These are phyloP conservation scores for Salmacisia buchloeana DNA, from an alignment of 1,284 basidiomycete species.

Conservation along the genomic window DNA sequence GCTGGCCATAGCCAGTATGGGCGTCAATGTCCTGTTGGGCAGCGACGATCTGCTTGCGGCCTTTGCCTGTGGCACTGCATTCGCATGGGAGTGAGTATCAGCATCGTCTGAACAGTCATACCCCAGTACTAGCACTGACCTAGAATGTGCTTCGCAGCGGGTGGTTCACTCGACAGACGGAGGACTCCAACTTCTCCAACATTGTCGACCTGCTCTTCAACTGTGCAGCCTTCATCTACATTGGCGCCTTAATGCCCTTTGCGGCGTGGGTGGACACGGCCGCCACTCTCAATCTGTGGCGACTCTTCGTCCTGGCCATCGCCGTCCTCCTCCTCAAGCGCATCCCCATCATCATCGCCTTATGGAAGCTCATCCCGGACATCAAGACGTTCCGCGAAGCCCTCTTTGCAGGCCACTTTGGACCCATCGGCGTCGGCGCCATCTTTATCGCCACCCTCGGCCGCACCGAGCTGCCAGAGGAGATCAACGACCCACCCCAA, in stretches of 20 bases:
- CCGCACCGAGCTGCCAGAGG: constrained; percentile 37
- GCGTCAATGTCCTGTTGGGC: constrained; percentile 52
- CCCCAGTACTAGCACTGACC: constrained; percentile 53
- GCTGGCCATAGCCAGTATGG: constrained; percentile 71
- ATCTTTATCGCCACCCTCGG: constrained; percentile 48
- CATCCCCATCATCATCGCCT: constrained; percentile 42
- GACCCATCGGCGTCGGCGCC: constrained; percentile 49
- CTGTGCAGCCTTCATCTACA: constrained; percentile 49
- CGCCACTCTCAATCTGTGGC: constrained; percentile 37
- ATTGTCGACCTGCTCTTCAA: constrained; percentile 76
- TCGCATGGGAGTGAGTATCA: constrained; percentile 97
- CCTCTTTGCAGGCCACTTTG: constrained; percentile 48
- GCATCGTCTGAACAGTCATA: constrained; percentile 71
- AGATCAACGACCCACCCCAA: constrained; percentile 37
- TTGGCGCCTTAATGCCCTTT: constrained; percentile 48
- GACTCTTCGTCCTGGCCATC: constrained; percentile 43
- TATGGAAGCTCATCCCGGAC: constrained; percentile 50
- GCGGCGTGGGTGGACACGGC: constrained; percentile 36
- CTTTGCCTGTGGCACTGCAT: constrained; percentile 90
- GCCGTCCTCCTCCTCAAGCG: constrained; percentile 44
- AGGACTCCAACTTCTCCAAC: constrained; percentile 71
- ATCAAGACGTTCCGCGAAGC: constrained; percentile 51
- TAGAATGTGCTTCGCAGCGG: constrained; percentile 51
- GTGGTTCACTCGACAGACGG: constrained; percentile 15
- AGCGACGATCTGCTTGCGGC: constrained; percentile 58